These are phyloP conservation scores for Talaromyces sp. DNA, from an alignment of 2,329 filamentous ascomycete species.

Conservation along the genomic window DNA sequence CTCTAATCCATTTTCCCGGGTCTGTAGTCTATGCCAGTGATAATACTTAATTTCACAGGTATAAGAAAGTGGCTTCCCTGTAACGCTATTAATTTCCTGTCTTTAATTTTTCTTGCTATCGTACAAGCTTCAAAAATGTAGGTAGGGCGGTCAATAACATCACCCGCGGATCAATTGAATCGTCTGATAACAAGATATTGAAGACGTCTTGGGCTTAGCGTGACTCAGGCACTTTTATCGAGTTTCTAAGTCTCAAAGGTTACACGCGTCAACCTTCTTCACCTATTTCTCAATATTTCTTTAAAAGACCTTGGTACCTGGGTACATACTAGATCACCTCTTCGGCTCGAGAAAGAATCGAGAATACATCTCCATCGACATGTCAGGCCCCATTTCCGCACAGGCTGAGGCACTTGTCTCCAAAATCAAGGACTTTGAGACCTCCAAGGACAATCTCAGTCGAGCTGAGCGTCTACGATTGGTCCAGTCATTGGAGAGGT, in stretches of 20 bases:
- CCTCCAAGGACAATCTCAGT: constrained; percentile 8
- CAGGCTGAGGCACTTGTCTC: constrained; percentile 18
- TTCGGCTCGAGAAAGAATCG: background rate
- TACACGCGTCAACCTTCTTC: background rate
- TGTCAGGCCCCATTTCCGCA: constrained; percentile 14
- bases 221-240: background rate
- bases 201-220: background rate
- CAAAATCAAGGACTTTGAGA: constrained; percentile 17
- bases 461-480: constrained; percentile 19
- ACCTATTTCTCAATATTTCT: background rate
- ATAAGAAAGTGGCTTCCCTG: background rate
- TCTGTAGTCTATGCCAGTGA: background rate
- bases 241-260: background rate
- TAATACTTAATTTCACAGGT: background rate
- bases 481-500: constrained; percentile 18
- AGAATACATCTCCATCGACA: background rate
- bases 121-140: background rate
- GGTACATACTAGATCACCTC: background rate
- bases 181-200: background rate
- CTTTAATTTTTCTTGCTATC: background rate
- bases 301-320: background rate
- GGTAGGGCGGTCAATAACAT: background rate
- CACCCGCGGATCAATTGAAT: background rate
- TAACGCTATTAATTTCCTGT: background rate
- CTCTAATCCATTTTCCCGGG: background rate